Evolutionary conservation across 176 grass and related monocot species (phyloP).

Genomic region (Paspalum notatum): DNA sequence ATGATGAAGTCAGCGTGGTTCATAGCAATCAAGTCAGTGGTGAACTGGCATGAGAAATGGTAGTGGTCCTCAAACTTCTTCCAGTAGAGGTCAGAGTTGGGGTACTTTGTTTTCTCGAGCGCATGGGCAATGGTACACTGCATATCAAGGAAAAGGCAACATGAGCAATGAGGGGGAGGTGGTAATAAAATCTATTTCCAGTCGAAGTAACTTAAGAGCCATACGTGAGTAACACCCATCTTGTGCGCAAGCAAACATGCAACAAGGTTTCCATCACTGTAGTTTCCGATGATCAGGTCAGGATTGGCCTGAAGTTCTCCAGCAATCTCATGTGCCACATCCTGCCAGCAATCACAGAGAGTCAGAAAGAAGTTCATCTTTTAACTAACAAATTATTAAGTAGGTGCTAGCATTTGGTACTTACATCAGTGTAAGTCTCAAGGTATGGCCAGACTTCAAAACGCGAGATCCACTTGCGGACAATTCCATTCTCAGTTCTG

Average conservation of each 20-base stretch:
- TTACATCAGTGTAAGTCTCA: conserved; percentile 93
- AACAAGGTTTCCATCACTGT: conserved; percentile 99
- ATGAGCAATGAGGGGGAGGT: conserved; percentile 2
- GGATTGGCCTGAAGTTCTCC: conserved; percentile 94
- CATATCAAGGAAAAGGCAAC: conserved; percentile 33
- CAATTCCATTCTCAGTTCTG: conserved; percentile 84
- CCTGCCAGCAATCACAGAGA: conserved; percentile 48
- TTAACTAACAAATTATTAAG: background rate
- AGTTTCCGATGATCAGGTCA: conserved; percentile 96
- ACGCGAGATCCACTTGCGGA: conserved; percentile 99
- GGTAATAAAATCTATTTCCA: background rate
- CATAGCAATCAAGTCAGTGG: conserved; percentile 95
- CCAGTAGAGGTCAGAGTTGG: conserved; percentile 98
- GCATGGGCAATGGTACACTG: conserved; percentile 99
- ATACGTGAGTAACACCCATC: conserved; percentile 91
- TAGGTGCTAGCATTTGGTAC: background rate
- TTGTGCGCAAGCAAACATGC: conserved; percentile 92
- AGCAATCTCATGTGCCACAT: conserved; percentile 90
- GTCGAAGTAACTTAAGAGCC: background rate
- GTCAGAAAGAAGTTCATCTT: conserved; percentile 14
- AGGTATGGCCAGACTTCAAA: conserved; percentile 99
- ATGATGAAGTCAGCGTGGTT: conserved; percentile 99
- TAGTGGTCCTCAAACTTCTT: conserved; percentile 99
- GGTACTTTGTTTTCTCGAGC: conserved; percentile 99
- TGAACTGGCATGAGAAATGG: conserved; percentile 99